phyloP scores from a whole-genome alignment of 116 monocot species.

The Dioscorea cayenensis region DNA sequence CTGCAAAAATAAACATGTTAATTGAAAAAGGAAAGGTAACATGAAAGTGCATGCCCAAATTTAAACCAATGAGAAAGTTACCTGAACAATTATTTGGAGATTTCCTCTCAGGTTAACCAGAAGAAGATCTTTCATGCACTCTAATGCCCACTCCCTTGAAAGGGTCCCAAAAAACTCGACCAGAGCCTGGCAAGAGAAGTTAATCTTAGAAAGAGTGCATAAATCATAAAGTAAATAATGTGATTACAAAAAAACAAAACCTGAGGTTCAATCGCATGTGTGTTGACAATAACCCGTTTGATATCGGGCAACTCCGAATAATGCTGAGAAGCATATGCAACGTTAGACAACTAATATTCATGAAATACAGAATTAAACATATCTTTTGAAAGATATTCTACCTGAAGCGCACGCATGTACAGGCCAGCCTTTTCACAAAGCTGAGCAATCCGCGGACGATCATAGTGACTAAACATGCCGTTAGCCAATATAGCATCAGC shows the following conservation, averaged over 20 bases:
- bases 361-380: background rate
- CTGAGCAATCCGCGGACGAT: conserved; percentile 95
- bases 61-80: conserved; percentile 14
- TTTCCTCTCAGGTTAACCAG: conserved; percentile 98
- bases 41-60: background rate
- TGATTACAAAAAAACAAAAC: conserved; percentile 30
- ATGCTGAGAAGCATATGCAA: conserved; percentile 49
- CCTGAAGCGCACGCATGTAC: conserved; percentile 94
- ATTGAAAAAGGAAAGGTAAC: background rate
- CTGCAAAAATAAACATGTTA: conserved; percentile 29
- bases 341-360: background rate
- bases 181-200: conserved; percentile 42
- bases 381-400: conserved; percentile 4
- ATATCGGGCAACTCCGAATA: conserved; percentile 96
- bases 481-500: conserved; percentile 99
- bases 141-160: conserved; percentile 95
- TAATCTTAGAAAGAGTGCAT: background rate
- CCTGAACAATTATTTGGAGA: conserved; percentile 99
- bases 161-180: conserved; percentile 99
- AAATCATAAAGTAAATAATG: background rate
- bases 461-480: conserved; percentile 99
- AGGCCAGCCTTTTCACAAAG: conserved; percentile 98
- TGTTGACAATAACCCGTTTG: conserved; percentile 98
- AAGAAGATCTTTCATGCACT: conserved; percentile 98
- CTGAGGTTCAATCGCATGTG: conserved; percentile 99